These are phyloP conservation scores for Russula sp. DNA, from an alignment of 768 basidiomycete genomes.

Conservation along the genomic window DNA sequence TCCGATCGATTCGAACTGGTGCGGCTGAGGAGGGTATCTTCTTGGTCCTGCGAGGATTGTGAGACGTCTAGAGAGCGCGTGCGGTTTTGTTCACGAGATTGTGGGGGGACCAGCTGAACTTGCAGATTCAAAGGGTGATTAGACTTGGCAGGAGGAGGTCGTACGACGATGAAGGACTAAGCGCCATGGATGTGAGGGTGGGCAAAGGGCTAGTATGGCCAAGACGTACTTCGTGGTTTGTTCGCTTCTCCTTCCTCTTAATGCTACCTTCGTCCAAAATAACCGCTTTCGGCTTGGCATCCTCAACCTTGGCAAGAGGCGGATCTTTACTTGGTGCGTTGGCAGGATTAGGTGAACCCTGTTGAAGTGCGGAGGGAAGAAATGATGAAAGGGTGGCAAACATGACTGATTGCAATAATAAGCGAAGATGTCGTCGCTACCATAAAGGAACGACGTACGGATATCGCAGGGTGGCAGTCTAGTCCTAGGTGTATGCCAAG, in stretches of 20 bases:
- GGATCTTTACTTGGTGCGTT: constrained; percentile 1
- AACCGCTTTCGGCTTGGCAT: constrained; percentile 4
- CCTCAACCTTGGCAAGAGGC: not conserved
- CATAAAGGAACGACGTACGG: constrained; percentile 6
- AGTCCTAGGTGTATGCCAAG: constrained; percentile 1
- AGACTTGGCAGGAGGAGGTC: constrained; percentile 81
- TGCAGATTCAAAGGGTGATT: constrained; percentile 89
- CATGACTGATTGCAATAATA: constrained; percentile 17
- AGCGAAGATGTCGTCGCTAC: constrained; percentile 1
- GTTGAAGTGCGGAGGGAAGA: constrained; percentile 25
- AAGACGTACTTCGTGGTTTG: constrained; percentile 47
- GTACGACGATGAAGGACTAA: constrained; percentile 88
- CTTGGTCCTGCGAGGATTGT: constrained; percentile 34
- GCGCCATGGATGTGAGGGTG: constrained; percentile 1
- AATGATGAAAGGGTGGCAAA: constrained; percentile 26
- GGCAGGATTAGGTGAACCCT: constrained; percentile 24
- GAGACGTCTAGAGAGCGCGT: constrained; percentile 47
- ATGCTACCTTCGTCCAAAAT: constrained; percentile 36
- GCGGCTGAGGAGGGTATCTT: constrained; percentile 38
- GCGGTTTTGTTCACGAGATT: constrained; percentile 41
- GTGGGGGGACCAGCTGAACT: constrained; percentile 83
- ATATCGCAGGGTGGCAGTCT: not conserved
- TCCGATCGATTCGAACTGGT: constrained; percentile 55
- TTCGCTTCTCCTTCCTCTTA: constrained; percentile 49
- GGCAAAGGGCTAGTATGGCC: not conserved